A percentile compares a stretch with the other conserved stretches of the same genome.
Conservation (phyloP, 192 early-diverging fungal genomes). For the Geranomyces variabilis region DNA sequence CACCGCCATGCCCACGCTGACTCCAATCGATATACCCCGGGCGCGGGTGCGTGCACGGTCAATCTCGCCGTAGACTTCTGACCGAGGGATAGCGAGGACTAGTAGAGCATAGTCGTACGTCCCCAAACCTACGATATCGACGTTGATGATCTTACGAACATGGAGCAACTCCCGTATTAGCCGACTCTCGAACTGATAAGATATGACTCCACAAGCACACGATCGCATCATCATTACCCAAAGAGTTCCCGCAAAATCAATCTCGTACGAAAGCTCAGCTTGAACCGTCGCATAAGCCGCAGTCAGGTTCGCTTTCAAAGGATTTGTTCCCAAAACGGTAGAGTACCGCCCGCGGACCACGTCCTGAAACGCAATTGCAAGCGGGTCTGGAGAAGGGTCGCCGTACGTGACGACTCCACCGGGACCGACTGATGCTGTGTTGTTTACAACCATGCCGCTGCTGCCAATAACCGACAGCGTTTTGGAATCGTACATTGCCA, state of each 20-base stretch:
- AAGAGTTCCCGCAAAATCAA: neutral
- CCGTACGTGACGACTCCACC: too few relatives aligned
- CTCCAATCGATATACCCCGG: slow-evolving; percentile 13
- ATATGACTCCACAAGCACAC: neutral
- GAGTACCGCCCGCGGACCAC: too few relatives aligned
- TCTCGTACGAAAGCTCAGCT: neutral
- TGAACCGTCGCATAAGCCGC: neutral
- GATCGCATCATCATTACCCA: neutral
- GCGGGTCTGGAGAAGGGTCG: neutral
- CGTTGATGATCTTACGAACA: slow-evolving; percentile 3
- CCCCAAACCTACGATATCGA: neutral
- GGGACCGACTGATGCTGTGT: too few relatives aligned
- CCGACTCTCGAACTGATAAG: too few relatives aligned
- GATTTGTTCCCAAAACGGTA: neutral
- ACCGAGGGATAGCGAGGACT: neutral
- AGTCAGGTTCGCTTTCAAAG: neutral
- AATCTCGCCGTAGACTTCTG: slow-evolving; percentile 15
- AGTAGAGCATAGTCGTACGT: slow-evolving; percentile 8
- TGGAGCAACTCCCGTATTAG: too few relatives aligned
- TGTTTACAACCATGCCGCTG: neutral
- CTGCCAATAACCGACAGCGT: neutral
- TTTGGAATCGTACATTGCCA: slow-evolving; percentile 1
- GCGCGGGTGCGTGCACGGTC: slow-evolving; percentile 21
- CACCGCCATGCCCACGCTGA: slow-evolving; percentile 15
- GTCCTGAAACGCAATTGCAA: too few relatives aligned